Evolutionary conservation across 208 protist genomes (phyloP), one percentile per base, ranked within the genome.

Genomic region (Acanthamoeba healyi): DNA sequence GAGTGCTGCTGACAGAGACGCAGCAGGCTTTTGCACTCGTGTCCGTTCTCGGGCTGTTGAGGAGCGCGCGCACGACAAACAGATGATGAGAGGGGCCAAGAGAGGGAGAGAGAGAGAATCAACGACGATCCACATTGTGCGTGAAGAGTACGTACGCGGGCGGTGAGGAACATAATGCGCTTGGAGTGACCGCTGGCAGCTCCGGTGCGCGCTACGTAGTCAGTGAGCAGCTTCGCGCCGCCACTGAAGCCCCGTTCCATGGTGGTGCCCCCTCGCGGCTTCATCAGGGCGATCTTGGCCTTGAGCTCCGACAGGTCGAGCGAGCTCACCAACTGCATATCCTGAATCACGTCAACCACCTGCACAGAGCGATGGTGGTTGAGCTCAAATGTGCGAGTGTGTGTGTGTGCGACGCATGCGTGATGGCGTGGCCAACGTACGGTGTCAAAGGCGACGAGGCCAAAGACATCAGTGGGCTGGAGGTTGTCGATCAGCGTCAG

Each of bases 131-230:
- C n/a, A n/a, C n/a, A n/a, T n/a, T n/a, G n/a, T n/a, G n/a, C n/a
- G n/a, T n/a, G n/a, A n/a, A n/a, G n/a, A n/a, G n/a, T n/a, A n/a
- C 61, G 61, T 12, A 67, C 61, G 14, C 19, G 29, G 0, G 61
- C 61, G 61, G 61, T 67, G 29, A 67, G 61, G 61, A 67, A 67
- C 61, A 67, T 67, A 1, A 67, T 67, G 29, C 61, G 61, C n/a
- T 34, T 32, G 29, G 29, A 67, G 61, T 32, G n/a, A n/a, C 12
- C 58, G 61, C 5, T 19, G 0, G 61, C 29, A 17, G 56, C 49
- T 15, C n/a, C 17, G 17, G 9, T 12, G 17, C 17, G 54, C 22
- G 54, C 22, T 6, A 61, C 5, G 15, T 36, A 10, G n/a, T 67
- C 29, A 29, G 61, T 36, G 29, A 67, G 26, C n/a, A 67, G 61